Evolutionary conservation across 2,329 filamentous ascomycete genomes (phyloP).

Genomic region (Microdochium paspali): DNA sequence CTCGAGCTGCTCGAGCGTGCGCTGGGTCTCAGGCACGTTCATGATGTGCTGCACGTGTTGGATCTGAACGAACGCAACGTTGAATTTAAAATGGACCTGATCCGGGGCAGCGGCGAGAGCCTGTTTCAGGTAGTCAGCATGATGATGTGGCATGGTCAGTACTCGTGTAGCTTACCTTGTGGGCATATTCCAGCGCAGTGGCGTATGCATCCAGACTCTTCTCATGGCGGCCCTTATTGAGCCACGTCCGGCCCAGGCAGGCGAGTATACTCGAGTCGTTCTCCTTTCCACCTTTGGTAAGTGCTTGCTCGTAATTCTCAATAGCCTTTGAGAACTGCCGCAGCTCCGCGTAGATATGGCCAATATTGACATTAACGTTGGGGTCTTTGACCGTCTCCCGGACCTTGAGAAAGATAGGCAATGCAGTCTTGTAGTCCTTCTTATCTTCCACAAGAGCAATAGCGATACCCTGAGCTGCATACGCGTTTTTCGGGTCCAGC

Average conservation of each 20-base stretch:
- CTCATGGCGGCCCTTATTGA: slow-evolving; percentile 63
- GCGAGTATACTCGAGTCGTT: slow-evolving; percentile 73
- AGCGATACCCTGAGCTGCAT: slow-evolving; percentile 89
- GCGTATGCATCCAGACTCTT: slow-evolving; percentile 48
- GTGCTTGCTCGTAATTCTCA: slow-evolving; percentile 83
- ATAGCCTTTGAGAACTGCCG: slow-evolving; percentile 87
- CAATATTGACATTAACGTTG: slow-evolving; percentile 85
- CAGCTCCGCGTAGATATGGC: slow-evolving; percentile 84
- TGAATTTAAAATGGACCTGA: slow-evolving; percentile 90
- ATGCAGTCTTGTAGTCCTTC: slow-evolving; percentile 73
- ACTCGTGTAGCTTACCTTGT: slow-evolving; percentile 49
- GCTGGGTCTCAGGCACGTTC: slow-evolving; percentile 63
- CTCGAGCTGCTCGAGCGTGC: slow-evolving; percentile 72
- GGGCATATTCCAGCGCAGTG: slow-evolving; percentile 49
- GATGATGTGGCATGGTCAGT: too few relatives aligned
- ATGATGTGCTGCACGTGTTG: slow-evolving; percentile 81
- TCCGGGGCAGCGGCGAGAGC: slow-evolving; percentile 72
- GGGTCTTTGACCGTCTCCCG: slow-evolving; percentile 83
- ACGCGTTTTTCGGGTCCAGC: slow-evolving; percentile 90
- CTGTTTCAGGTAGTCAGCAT: slow-evolving; percentile 26
- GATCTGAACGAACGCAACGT: slow-evolving; percentile 94
- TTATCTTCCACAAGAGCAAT: slow-evolving; percentile 92
- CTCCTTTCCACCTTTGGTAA: slow-evolving; percentile 64
- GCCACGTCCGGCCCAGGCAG: slow-evolving; percentile 81
- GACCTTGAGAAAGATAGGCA: slow-evolving; percentile 84